phyloP scores from a whole-genome alignment of 805 yeast species.

The Myxozyma kluyveri region DNA sequence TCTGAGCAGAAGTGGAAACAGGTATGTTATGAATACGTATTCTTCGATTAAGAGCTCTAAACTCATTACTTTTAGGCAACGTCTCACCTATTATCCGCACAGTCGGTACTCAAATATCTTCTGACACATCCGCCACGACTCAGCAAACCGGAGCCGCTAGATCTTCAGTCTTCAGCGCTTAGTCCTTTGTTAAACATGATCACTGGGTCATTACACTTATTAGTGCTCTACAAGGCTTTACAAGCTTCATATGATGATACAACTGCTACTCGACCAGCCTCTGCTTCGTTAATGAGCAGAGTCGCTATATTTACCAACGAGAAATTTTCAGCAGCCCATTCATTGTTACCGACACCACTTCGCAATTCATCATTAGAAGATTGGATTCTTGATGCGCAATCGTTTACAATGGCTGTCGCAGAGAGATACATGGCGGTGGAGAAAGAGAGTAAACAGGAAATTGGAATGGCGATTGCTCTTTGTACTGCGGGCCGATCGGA shows the following conservation, averaged over 20 bases:
- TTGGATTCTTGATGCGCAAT: conserved; percentile 34
- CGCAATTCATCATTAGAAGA: conserved; percentile 10
- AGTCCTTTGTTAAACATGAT: conserved; percentile 29
- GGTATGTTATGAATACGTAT: conserved; percentile 2
- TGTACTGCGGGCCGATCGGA: conserved; percentile 30
- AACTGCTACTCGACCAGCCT: conserved; percentile 18
- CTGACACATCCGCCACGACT: conserved; percentile 20
- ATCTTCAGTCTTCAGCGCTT: conserved; percentile 31
- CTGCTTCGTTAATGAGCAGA: conserved; percentile 35
- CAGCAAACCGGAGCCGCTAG: conserved; percentile 25
- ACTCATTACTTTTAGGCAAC: conserved; percentile 27
- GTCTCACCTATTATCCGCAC: conserved; percentile 33
- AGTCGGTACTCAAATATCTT: conserved; percentile 31
- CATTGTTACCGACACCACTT: conserved; percentile 30
- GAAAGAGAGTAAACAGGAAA: conserved; percentile 29
- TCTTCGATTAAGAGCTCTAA: neutral
- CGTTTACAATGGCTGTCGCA: conserved; percentile 33
- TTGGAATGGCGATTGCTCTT: conserved; percentile 36
- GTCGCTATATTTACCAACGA: conserved; percentile 38
- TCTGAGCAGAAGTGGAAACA: conserved; percentile 28
- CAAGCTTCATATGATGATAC: conserved; percentile 7
- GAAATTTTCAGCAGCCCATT: conserved; percentile 34
- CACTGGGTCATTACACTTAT: conserved; percentile 36
- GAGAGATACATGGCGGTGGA: conserved; percentile 35
- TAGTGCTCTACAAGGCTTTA: conserved; percentile 33